Conservation (phyloP, 2,329 filamentous ascomycete genomes). For the Fusarium paranaense region DNA sequence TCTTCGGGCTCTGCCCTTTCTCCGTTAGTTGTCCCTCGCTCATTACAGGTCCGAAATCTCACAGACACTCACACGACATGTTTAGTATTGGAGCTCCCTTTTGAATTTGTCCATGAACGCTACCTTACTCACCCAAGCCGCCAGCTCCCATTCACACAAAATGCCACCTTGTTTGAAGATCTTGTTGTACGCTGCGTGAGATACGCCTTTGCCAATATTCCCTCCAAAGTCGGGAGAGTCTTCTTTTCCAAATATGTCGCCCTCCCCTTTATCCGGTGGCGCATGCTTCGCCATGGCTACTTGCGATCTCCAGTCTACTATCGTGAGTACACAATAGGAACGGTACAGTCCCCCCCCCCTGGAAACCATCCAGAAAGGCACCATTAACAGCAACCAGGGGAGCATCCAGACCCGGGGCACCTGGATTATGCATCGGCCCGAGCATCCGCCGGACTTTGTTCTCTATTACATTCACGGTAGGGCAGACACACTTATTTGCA, state of each 20-base stretch:
- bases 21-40: conserved; percentile 62
- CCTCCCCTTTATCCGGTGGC: conserved; percentile 79
- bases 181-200: conserved; percentile 81
- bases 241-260: conserved; percentile 83
- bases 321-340: conserved; percentile 58
- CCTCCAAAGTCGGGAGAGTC: conserved; percentile 74
- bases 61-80: conserved; percentile 25
- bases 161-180: conserved; percentile 80
- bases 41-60: neutral
- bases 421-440: conserved; percentile 74
- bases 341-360: conserved; percentile 37
- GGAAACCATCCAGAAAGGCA: neutral
- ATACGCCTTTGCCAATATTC: conserved; percentile 80
- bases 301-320: conserved; percentile 72
- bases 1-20: conserved; percentile 74
- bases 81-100: conserved; percentile 46
- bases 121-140: conserved; percentile 43
- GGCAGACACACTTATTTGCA: conserved; percentile 25
- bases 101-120: conserved; percentile 47
- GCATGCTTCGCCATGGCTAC: conserved; percentile 79
- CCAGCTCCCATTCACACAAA: conserved; percentile 72
- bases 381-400: conserved; percentile 25
- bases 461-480: conserved; percentile 84
- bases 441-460: conserved; percentile 76
- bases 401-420: conserved; percentile 69